Percentiles rank a stretch among this genome's conserved stretches.
These are phyloP conservation scores for Globisporangium cylindrosporum DNA, from an alignment of 352 stramenopile genomes.

Conservation along the genomic window DNA sequence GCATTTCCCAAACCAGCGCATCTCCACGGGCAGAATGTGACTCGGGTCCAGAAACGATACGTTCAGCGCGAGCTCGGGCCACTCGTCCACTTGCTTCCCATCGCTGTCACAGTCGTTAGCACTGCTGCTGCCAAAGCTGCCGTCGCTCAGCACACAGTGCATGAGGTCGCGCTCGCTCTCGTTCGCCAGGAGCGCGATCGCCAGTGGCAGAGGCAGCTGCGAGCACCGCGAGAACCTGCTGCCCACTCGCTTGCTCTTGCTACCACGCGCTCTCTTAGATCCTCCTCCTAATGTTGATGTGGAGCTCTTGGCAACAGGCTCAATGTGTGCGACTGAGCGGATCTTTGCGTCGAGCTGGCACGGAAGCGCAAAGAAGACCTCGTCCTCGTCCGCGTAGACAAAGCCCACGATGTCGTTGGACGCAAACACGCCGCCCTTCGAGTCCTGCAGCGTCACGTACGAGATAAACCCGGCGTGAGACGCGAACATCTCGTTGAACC, in stretches of 20 bases:
- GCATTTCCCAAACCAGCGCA: conserved; percentile 48
- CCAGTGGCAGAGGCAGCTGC: conserved; percentile 56
- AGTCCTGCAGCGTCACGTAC: conserved; percentile 51
- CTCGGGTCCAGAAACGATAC: conserved; percentile 43
- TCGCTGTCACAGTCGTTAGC: not conserved
- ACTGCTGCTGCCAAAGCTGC: conserved; percentile 10
- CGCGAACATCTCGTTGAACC: conserved; percentile 61
- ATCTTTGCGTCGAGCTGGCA: conserved; percentile 12
- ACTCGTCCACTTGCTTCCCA: conserved; percentile 27
- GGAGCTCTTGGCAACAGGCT: not conserved
- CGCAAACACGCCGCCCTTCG: conserved; percentile 49
- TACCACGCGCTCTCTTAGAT: not conserved
- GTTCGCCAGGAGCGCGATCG: conserved; percentile 60
- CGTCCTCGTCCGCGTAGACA: conserved; percentile 20
- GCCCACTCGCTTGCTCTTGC: not conserved
- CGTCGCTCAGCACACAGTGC: conserved; percentile 28
- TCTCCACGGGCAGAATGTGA: conserved; percentile 50
- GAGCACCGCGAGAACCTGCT: conserved; percentile 31
- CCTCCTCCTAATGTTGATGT: not conserved
- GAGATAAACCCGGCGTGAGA: conserved; percentile 24
- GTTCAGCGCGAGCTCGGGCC: conserved; percentile 64
- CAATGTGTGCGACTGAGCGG: conserved; percentile 24
- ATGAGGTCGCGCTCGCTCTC: conserved; percentile 57
- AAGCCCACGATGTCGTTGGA: conserved; percentile 45
- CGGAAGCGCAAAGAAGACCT: conserved; percentile 32